phyloP scores from a whole-genome alignment of 306 rosid genomes.

The Medicago truncatula region DNA sequence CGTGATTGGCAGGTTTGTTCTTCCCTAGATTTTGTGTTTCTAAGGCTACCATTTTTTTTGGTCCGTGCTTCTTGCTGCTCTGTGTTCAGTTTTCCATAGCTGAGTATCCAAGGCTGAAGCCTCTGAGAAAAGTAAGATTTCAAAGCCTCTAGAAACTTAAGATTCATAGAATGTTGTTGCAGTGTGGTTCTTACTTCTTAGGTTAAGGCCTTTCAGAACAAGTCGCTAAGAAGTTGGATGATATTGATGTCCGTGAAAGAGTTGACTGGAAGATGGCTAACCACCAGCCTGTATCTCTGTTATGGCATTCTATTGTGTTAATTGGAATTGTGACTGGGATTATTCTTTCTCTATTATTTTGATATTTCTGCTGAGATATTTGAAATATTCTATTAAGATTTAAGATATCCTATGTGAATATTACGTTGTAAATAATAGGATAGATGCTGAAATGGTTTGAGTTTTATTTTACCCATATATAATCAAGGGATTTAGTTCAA shows the following conservation, averaged over 20 bases:
- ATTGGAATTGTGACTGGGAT: conserved; percentile 10
- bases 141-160: background rate
- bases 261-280: conserved; percentile 4
- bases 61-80: background rate
- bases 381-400: background rate
- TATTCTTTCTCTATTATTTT: conserved; percentile 15
- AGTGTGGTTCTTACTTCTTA: conserved; percentile 3
- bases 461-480: background rate
- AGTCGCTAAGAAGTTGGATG: background rate
- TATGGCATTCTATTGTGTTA: background rate
- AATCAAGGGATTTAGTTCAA: background rate
- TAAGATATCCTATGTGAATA: background rate
- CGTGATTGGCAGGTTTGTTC: background rate
- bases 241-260: conserved; percentile 7
- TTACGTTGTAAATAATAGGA: background rate
- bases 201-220: background rate
- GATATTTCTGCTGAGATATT: background rate
- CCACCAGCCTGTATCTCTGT: background rate
- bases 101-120: background rate
- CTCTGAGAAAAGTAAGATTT: background rate
- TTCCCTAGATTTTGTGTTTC: background rate
- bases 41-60: background rate
- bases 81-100: background rate
- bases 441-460: background rate
- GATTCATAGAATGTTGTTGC: background rate